phyloP scores from a whole-genome alignment of 352 stramenopile genomes.

The Phytophthora sp. region DNA sequence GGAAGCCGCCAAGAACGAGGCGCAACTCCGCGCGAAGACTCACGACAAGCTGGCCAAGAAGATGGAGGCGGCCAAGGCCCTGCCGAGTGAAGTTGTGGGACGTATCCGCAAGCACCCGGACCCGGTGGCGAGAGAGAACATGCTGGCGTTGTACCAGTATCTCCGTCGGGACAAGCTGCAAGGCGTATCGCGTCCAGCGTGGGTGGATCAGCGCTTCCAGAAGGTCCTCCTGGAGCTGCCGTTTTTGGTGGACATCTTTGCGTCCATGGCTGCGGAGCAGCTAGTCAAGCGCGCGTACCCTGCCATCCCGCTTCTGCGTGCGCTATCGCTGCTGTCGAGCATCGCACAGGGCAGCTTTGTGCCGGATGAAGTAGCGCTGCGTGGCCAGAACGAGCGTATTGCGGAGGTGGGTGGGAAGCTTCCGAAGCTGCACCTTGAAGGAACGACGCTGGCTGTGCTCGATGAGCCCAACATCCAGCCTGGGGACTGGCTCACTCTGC shows the following conservation, averaged over 20 bases:
- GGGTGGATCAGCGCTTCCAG: conserved; percentile 69
- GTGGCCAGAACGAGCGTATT: conserved; percentile 60
- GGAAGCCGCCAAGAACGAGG: conserved; percentile 48
- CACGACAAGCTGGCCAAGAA: conserved; percentile 86
- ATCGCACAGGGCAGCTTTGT: conserved; percentile 75
- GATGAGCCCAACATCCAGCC: conserved; percentile 77
- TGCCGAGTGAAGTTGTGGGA: conserved; percentile 59
- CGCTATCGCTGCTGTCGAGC: conserved; percentile 71
- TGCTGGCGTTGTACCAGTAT: conserved; percentile 85
- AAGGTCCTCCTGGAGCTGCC: conserved; percentile 79
- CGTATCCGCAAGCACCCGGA: conserved; percentile 85
- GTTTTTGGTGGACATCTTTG: conserved; percentile 82
- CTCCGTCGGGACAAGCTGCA: conserved; percentile 72
- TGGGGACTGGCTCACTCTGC: conserved; percentile 80
- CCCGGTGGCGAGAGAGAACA: conserved; percentile 76
- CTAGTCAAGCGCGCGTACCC: conserved; percentile 75
- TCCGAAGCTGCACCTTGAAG: conserved; percentile 39
- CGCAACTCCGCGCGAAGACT: conserved; percentile 59
- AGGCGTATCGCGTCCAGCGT: conserved; percentile 68
- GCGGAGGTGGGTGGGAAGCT: conserved; percentile 29
- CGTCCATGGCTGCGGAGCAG: conserved; percentile 61
- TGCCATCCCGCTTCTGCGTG: conserved; percentile 54
- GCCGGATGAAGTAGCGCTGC: conserved; percentile 61
- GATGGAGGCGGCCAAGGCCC: conserved; percentile 72
- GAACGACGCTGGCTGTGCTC: conserved; percentile 55